Percentiles rank a stretch among this genome's conserved stretches.
Conservation (phyloP, 2,329 filamentous ascomycete genomes). For the Geosmithia putterillii region DNA sequence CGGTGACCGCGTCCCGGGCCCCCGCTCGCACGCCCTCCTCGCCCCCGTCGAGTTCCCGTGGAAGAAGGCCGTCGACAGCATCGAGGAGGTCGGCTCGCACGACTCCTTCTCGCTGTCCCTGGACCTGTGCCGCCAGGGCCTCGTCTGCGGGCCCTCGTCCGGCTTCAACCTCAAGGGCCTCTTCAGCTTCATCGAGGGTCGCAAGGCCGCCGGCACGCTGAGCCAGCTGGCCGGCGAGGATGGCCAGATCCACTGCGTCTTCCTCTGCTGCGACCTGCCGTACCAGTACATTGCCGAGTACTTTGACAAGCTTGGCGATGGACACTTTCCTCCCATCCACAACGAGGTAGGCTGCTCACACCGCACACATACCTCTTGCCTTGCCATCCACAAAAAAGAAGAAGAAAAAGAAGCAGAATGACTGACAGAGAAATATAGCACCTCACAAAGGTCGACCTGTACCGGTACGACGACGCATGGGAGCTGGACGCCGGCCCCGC, state of each 20-base stretch:
- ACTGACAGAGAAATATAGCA: slow-evolving; percentile 14
- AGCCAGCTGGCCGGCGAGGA: slow-evolving; percentile 25
- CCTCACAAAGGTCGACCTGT: slow-evolving; percentile 31
- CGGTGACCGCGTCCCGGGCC: slow-evolving; percentile 14
- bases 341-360: slow-evolving; percentile 20
- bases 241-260: slow-evolving; percentile 35
- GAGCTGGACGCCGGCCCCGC: slow-evolving; percentile 26
- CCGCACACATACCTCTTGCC: neutral
- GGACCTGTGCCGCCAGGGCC: slow-evolving; percentile 40
- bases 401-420: neutral
- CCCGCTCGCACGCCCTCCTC: slow-evolving; percentile 2
- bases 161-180: slow-evolving; percentile 44
- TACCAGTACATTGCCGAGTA: slow-evolving; percentile 52
- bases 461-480: slow-evolving; percentile 42
- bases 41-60: slow-evolving; percentile 37
- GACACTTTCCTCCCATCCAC: slow-evolving; percentile 34
- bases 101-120: slow-evolving; percentile 42
- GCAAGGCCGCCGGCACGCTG: slow-evolving; percentile 28
- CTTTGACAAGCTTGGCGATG: slow-evolving; percentile 38
- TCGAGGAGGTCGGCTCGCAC: slow-evolving; percentile 42
- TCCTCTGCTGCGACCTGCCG: slow-evolving; percentile 50
- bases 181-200: slow-evolving; percentile 34
- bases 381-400: too few species aligned
- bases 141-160: slow-evolving; percentile 49
- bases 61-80: slow-evolving; percentile 38